Evolutionary conservation across 495 filamentous ascomycete genomes (phyloP).

Genomic region (Talaromyces proteolyticus): DNA sequence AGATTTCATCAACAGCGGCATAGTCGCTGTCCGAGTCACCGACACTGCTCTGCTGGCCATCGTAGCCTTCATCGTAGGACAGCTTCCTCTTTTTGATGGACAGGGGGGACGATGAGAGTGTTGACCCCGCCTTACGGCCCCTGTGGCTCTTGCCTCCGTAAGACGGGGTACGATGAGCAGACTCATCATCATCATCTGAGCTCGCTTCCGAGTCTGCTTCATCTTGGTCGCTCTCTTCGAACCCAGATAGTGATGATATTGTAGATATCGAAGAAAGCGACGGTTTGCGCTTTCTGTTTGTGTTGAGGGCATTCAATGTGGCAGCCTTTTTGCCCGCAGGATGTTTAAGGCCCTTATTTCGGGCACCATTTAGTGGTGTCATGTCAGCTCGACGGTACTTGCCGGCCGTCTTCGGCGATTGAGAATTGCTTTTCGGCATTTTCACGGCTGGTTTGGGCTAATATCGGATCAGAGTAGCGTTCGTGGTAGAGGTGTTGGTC

Average conservation of each 20-base stretch:
- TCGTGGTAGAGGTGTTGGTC: background rate
- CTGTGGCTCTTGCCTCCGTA: slow-evolving; percentile 32
- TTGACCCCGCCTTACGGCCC: slow-evolving; percentile 37
- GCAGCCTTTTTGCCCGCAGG: slow-evolving; percentile 23
- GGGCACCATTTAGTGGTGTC: slow-evolving; percentile 1
- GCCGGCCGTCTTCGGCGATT: slow-evolving; percentile 20
- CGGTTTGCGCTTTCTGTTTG: slow-evolving; percentile 32
- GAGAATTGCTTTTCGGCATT: slow-evolving; percentile 24
- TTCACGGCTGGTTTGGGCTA: background rate
- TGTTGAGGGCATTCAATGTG: slow-evolving; percentile 10
- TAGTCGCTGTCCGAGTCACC: slow-evolving; percentile 60
- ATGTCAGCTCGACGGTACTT: slow-evolving; percentile 16
- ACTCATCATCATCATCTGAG: slow-evolving; percentile 39
- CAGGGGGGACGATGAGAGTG: slow-evolving; percentile 20
- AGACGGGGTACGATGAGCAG: slow-evolving; percentile 47
- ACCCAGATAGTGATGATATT: slow-evolving; percentile 31
- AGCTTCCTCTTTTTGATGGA: slow-evolving; percentile 38
- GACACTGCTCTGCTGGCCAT: slow-evolving; percentile 36
- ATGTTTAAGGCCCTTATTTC: slow-evolving; percentile 14
- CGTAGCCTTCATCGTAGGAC: slow-evolving; percentile 64
- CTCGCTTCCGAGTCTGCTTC: slow-evolving; percentile 34
- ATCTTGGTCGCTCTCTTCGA: slow-evolving; percentile 37
- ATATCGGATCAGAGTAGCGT: background rate
- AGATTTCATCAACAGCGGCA: slow-evolving; percentile 71
- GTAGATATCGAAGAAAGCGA: slow-evolving; percentile 34